A percentile compares a stretch with the other conserved stretches of the same genome.
phyloP scores from a whole-genome alignment of 257 asterid genomes.

The Solanum paucissectum region DNA sequence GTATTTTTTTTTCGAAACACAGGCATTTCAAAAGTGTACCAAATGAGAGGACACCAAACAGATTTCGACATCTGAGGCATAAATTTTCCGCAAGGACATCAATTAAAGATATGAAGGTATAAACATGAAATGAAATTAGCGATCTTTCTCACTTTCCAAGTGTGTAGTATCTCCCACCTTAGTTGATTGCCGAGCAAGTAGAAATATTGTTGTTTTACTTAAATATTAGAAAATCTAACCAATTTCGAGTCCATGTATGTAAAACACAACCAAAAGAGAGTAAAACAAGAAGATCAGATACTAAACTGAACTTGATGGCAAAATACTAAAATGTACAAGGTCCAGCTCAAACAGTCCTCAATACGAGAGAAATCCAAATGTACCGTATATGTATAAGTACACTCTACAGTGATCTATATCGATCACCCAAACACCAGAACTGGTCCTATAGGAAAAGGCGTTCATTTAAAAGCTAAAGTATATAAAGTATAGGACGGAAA shows the following conservation, averaged over 20 bases:
- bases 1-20: neutral
- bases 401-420: neutral
- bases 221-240: neutral
- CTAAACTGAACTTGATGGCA: neutral
- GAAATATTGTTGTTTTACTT: neutral
- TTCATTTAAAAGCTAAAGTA: neutral
- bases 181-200: neutral
- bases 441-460: neutral
- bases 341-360: neutral
- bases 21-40: neutral
- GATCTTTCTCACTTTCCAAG: neutral
- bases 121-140: neutral
- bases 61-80: neutral
- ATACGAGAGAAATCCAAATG: conserved; percentile 1
- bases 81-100: neutral
- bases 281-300: neutral
- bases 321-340: neutral
- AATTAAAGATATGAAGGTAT: neutral
- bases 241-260: neutral
- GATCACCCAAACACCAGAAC: conserved; percentile 11
- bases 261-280: neutral
- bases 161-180: neutral
- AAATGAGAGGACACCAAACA: neutral
- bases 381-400: conserved; percentile 23
- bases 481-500: conserved; percentile 4